Evolutionary conservation across 1,284 basidiomycete genomes (phyloP).

Genomic region (Grifola frondosa): DNA sequence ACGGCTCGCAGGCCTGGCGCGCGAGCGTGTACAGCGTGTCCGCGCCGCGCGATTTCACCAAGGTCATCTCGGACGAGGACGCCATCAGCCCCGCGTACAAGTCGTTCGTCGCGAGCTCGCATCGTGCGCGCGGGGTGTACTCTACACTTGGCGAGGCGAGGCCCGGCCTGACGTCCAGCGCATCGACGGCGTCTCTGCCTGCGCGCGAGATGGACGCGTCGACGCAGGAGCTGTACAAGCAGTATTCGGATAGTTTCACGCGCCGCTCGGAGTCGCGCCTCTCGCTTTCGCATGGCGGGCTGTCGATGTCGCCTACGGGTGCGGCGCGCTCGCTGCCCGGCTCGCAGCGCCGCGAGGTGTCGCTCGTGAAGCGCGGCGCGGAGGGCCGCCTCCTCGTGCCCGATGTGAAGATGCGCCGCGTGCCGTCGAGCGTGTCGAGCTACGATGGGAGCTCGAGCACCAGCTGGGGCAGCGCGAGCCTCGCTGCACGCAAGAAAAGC

Average conservation of each 20-base stretch:
- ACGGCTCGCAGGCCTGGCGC: slow-evolving; percentile 65
- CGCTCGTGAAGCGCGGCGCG: slow-evolving; percentile 53
- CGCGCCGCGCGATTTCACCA: slow-evolving; percentile 31
- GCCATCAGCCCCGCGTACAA: slow-evolving; percentile 36
- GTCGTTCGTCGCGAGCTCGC: slow-evolving; percentile 49
- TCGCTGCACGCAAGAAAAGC: slow-evolving; percentile 32
- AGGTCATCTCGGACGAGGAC: slow-evolving; percentile 24
- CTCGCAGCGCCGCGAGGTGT: slow-evolving; percentile 40
- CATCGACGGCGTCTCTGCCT: slow-evolving; percentile 14
- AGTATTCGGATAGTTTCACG: slow-evolving; percentile 52
- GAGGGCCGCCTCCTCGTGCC: slow-evolving; percentile 69
- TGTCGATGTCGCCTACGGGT: slow-evolving; percentile 34
- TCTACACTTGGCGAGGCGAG: slow-evolving; percentile 41
- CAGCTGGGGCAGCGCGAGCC: slow-evolving; percentile 20
- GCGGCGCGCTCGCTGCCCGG: slow-evolving; percentile 31
- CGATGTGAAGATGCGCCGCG: slow-evolving; percentile 51
- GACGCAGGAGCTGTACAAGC: slow-evolving; percentile 45
- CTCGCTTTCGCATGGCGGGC: slow-evolving; percentile 31
- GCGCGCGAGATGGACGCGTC: slow-evolving; percentile 19
- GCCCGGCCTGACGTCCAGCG: slow-evolving; percentile 24
- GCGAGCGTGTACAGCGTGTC: slow-evolving; percentile 52
- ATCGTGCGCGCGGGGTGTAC: slow-evolving; percentile 46
- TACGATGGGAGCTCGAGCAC: slow-evolving; percentile 22
- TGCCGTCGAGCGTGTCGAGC: slow-evolving; percentile 27
- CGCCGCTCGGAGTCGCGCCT: slow-evolving; percentile 51